A percentile compares a stretch with the other conserved stretches of the same genome.
Conservation (phyloP, 345 rosid species). For the Lepidium aucheri region DNA sequence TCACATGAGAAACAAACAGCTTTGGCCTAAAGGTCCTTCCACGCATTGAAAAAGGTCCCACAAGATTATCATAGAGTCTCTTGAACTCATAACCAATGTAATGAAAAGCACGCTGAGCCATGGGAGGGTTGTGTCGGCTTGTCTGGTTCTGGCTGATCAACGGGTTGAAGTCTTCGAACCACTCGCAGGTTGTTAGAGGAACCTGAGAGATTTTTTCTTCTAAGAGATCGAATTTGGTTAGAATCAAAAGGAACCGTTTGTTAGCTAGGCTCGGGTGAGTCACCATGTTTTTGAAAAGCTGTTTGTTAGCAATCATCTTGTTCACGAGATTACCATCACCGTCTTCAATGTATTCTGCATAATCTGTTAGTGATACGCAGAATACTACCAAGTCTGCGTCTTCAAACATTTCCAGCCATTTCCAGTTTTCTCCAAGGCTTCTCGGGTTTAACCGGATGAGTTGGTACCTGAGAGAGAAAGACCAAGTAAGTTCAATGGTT, state of each 20-base stretch:
- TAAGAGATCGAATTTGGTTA: constrained; percentile 74
- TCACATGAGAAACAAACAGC: constrained; percentile 48
- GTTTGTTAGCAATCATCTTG: constrained; percentile 78
- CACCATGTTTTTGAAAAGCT: constrained; percentile 49
- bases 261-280: constrained; percentile 49
- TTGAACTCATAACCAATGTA: constrained; percentile 69
- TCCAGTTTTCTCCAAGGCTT: constrained; percentile 67
- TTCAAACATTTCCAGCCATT: constrained; percentile 83
- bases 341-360: constrained; percentile 44
- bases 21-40: constrained; percentile 29
- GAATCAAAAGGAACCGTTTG: constrained; percentile 71
- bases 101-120: constrained; percentile 63
- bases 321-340: constrained; percentile 41
- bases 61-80: constrained; percentile 42
- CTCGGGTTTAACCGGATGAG: constrained; percentile 69
- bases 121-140: constrained; percentile 30
- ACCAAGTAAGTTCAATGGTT: background rate
- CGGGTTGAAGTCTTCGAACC: constrained; percentile 74
- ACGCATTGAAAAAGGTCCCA: constrained; percentile 17
- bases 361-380: constrained; percentile 65
- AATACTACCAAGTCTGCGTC: constrained; percentile 61
- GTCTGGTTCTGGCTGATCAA: constrained; percentile 37
- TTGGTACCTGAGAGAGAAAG: constrained; percentile 45
- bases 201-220: constrained; percentile 55
- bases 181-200: constrained; percentile 63